phyloP scores from a whole-genome alignment of 2,329 filamentous ascomycete genomes.

The Fusarium continuum region DNA sequence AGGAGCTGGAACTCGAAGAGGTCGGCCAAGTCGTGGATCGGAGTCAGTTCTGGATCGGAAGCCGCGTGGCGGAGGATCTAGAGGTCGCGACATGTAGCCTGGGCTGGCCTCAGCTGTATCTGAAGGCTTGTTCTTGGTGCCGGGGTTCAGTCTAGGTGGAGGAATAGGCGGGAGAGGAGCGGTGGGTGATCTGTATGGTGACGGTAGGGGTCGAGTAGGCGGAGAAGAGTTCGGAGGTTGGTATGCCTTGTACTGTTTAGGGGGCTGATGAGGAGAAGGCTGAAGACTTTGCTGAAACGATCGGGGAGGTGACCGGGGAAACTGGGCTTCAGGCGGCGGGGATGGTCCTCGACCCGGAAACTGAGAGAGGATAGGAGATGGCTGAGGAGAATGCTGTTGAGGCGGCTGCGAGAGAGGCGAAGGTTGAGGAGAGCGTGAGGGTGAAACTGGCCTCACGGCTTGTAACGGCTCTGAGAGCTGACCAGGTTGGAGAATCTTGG shows the following conservation, averaged over 20 bases:
- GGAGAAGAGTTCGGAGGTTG: slow-evolving; percentile 24
- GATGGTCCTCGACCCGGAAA: slow-evolving; percentile 14
- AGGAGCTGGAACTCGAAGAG: slow-evolving; percentile 38
- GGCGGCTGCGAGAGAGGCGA: slow-evolving; percentile 34
- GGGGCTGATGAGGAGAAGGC: slow-evolving; percentile 12
- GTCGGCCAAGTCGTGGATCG: slow-evolving; percentile 35
- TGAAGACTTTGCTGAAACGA: background rate
- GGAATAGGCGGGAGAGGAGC: slow-evolving; percentile 24
- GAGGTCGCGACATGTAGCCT: slow-evolving; percentile 36
- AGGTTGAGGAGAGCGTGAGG: slow-evolving; percentile 27
- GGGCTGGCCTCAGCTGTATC: slow-evolving; percentile 3
- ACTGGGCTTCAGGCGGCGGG: background rate
- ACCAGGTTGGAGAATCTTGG: slow-evolving; percentile 29
- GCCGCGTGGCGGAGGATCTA: slow-evolving; percentile 41
- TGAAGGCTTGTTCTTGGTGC: slow-evolving; percentile 14
- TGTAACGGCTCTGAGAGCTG: slow-evolving; percentile 26
- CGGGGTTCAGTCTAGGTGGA: slow-evolving; percentile 22
- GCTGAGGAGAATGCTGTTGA: slow-evolving; percentile 25
- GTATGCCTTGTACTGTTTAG: slow-evolving; percentile 29
- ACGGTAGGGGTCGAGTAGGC: slow-evolving; percentile 23
- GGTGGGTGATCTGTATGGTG: slow-evolving; percentile 23
- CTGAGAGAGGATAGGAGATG: slow-evolving; percentile 17
- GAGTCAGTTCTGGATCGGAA: slow-evolving; percentile 43
- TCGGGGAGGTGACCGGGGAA: slow-evolving; percentile 9
- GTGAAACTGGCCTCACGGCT: slow-evolving; percentile 16